Evolutionary conservation across 1,284 basidiomycete genomes (phyloP), one percentile per base, ranked within the genome.

Genomic region (Ceratobasidium sp.): DNA sequence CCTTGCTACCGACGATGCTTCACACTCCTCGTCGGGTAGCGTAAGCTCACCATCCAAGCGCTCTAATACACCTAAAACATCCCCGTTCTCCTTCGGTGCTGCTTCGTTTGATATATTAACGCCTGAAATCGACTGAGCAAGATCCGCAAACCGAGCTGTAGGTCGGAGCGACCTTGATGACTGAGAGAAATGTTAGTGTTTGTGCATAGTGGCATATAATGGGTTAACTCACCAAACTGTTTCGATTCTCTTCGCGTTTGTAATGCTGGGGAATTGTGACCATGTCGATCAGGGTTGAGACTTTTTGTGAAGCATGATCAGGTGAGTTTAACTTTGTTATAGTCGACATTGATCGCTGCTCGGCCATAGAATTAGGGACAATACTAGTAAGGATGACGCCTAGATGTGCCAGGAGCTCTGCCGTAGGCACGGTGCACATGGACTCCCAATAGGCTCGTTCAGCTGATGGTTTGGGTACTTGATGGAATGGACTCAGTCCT

Each of bases 201-300:
- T 33, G 30, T 20, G 48, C n/a, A n/a, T 3, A 52, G 30, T 30
- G n/a, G 1, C 14, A 33, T 14, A 50, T 23, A 48, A 50, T 50
- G 20, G 52, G 27, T 48, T 16, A 52, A 46, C 46, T 16, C 20
- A 52, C 48, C 6, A 18, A 33, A 7, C 2, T 14, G 12, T 18
- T 35, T 4, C 30, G 16, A 7, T 27, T 35, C 30, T 67, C 65
- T 33, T 67, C 46, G 3, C 65, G 46, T 23, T 52, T 52, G 23
- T 67, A 67, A 52, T 67, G 65, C 23, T 67, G 65, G 1, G 46
- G 44, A 33, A 67, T 52, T 52, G 65, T 50, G 5, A 50, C 46
- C 65, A 67, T 67, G 65, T 67, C 65, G 30, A 67, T 52, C 27
- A 67, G n/a, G 20, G 65, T 67, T 48, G 65, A 67, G 18, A 67